Evolutionary conservation across 2,329 filamentous ascomycete genomes (phyloP), one percentile per base, ranked within the genome.

Genomic region (Verruconis gallopava): DNA sequence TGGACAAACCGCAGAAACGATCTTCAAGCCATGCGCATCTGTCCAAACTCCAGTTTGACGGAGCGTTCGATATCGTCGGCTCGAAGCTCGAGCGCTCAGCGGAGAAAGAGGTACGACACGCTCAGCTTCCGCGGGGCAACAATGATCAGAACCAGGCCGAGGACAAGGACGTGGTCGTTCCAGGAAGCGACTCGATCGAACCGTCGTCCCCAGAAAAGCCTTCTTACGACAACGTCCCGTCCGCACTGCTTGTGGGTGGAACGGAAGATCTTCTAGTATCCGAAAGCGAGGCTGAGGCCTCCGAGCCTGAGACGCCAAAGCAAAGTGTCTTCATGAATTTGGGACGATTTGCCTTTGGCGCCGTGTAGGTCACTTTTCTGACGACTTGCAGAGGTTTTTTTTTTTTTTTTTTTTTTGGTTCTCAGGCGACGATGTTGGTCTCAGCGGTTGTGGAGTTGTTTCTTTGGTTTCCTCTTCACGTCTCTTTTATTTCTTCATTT

Each of bases 261-360:
- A 45, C 38, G 19, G 43, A 45, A 36, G 43, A 45, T 38, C 25
- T 45, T 3, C 18, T 45, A 18, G 40, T 45, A 14, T 38, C 43
- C 3, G 43, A 42, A 11, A 45, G 43, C 19, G 43, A 45, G 22
- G 40, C 18, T 4, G 43, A 45, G 14, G 30, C 17, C 25, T 37
- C 40, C n/a, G 36, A 36, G 17, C 20, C 25, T 30, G 6, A 15
- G 12, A 40, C 37, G 6, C 37, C 42, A 12, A 32, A 28, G 13
- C n/a, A 17, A 21, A 44, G 36, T 12, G 19, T 35, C 4, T 19
- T 15, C 22, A 6, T 44, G 14, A 17, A 44, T 40, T 22, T 44
- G 17, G 37, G 42, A 21, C 36, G 37, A 21, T 44, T 44, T 28
- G 37, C 37, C 5, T 44, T 44, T 41, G 40, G 25, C 25, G 25